These are phyloP conservation scores for Globisporangium echinulatum DNA, from an alignment of 352 stramenopile species.

Conservation along the genomic window DNA sequence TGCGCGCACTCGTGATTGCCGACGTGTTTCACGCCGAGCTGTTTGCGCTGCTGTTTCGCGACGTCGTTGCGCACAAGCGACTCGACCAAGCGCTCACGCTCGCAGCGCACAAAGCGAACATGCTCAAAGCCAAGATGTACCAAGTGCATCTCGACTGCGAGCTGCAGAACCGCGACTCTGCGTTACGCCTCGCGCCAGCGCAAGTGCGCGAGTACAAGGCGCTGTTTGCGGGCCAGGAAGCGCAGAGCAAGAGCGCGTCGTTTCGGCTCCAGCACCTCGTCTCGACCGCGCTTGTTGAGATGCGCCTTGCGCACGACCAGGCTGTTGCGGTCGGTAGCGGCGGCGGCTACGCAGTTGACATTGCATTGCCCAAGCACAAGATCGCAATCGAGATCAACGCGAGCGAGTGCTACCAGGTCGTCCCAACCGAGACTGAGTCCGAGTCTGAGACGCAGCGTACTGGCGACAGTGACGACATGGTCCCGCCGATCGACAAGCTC, in stretches of 20 bases:
- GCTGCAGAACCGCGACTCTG: conserved; percentile 19
- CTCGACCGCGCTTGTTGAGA: conserved; percentile 44
- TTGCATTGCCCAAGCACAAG: conserved; percentile 39
- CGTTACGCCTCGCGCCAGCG: conserved; percentile 27
- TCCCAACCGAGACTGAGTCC: conserved; percentile 7
- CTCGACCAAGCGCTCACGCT: conserved; percentile 27
- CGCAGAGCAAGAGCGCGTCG: conserved; percentile 42
- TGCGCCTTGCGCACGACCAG: conserved; percentile 33
- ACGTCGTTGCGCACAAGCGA: conserved; percentile 34
- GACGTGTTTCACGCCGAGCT: conserved; percentile 52
- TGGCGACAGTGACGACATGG: conserved; percentile 15
- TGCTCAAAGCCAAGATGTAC: conserved; percentile 48
- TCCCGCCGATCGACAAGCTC: conserved; percentile 19
- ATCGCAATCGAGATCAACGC: conserved; percentile 68
- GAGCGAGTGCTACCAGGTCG: conserved; percentile 40
- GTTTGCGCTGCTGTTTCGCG: conserved; percentile 33
- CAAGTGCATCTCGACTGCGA: conserved; percentile 60
- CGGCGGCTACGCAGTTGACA: conserved; percentile 48
- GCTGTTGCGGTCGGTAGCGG: conserved; percentile 16
- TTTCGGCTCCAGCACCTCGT: conserved; percentile 58
- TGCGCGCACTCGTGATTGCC: conserved; percentile 40
- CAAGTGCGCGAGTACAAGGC: conserved; percentile 31
- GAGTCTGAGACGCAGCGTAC: not conserved
- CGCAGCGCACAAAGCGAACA: conserved; percentile 25
- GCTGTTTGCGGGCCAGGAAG: conserved; percentile 41